Evolutionary conservation across 805 yeast genomes (phyloP), one percentile per base, ranked within the genome.

Genomic region (Brettanomyces nanus): DNA sequence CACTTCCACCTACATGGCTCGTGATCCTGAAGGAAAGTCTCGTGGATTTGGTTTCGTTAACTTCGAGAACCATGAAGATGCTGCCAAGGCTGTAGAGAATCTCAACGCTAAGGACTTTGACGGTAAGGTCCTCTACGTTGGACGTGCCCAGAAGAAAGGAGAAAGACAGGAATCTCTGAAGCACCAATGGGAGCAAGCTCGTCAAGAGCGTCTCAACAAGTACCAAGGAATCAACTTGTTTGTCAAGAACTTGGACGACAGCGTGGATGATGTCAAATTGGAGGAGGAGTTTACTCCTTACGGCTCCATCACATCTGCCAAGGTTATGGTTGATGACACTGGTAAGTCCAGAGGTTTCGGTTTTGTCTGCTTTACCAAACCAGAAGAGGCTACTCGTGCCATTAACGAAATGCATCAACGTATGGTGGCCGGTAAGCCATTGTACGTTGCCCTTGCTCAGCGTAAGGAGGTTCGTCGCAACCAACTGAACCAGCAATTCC

Each of bases 361-460:
- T 59, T 92, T 92, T 63, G 98, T 92, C 53, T 87, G 98, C 71
- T 92, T 81, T 83, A 79, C 95, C 40, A 67, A 92, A 48, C 96
- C 97, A 59, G 98, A 92, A 67, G 98, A 92, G 77, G 98, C 98
- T 53, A 85, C 95, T 57, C 87, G 86, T 71, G 98, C 98, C 49
- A 86, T 90, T 63, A 75, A 90, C 54, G 98, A 90, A 74, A 89
- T 90, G 95, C 87, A 90, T 78, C 96, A 87, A 71, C 84, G 87
- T 63, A 83, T 90, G 81, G 77, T 92, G 54, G 80, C 78, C 53
- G 86, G 89, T 62, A 92, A 92, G 77, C 98, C 97, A 57, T 75
- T 92, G 61, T 92, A 90, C 65, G 98, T 92, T 68, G 96, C 97
- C 45, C 79, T 92, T 60, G 98, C 98, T 54, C 98, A 92, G 77